Evolutionary conservation across 2,329 filamentous ascomycete species (phyloP).

Genomic region (Calcarisporium arbuscula): DNA sequence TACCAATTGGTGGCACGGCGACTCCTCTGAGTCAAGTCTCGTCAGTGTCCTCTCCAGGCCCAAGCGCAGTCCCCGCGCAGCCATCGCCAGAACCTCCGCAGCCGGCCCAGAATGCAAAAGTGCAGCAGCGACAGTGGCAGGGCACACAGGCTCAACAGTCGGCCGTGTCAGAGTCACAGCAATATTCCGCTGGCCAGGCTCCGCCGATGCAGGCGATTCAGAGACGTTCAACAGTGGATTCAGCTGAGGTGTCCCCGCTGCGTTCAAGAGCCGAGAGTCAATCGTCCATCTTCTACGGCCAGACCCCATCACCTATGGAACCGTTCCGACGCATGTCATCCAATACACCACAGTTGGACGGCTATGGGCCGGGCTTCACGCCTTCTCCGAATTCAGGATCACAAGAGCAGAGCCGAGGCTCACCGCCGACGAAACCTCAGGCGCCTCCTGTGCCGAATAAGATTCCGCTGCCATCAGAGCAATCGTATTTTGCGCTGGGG

Average conservation of each 20-base stretch:
- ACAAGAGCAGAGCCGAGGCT: not conserved
- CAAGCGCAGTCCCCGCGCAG: too few species aligned
- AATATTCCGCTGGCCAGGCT: too few species aligned
- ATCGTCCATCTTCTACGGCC: slow-evolving; percentile 9
- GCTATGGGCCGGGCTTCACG: slow-evolving; percentile 3
- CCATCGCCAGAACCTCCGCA: too few species aligned
- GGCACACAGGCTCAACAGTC: not conserved
- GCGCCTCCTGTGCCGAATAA: slow-evolving; percentile 8
- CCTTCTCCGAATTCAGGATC: slow-evolving; percentile 5
- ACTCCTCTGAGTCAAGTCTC: too few species aligned
- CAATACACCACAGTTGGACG: slow-evolving; percentile 6
- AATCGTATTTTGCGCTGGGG: slow-evolving; percentile 5
- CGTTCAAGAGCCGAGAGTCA: slow-evolving; percentile 11
- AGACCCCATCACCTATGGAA: slow-evolving; percentile 12
- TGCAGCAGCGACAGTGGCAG: not conserved
- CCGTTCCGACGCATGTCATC: slow-evolving; percentile 8
- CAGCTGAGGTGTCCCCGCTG: slow-evolving; percentile 9
- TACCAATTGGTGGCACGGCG: too few species aligned
- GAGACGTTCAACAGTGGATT: slow-evolving; percentile 5
- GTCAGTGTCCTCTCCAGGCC: too few species aligned
- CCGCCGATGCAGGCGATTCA: slow-evolving; percentile 3
- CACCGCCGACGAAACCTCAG: not conserved
- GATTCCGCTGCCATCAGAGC: slow-evolving; percentile 1
- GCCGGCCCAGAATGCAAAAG: too few species aligned
- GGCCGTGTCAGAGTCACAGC: too few species aligned